Evolutionary conservation across 805 yeast genomes (phyloP).

Genomic region (Yarrowia deformans): DNA sequence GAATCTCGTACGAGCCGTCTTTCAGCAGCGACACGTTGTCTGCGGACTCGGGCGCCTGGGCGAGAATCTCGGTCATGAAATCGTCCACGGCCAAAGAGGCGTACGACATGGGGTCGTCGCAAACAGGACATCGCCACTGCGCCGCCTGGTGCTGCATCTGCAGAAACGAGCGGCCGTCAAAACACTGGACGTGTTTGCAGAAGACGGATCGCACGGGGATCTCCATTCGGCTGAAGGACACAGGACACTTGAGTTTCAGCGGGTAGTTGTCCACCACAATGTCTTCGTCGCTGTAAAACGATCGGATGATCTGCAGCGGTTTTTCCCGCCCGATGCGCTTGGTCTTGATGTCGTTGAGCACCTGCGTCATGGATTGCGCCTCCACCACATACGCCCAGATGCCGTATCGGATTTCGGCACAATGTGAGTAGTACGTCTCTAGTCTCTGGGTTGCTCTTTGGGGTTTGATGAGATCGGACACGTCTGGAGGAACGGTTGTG

Average conservation of each 20-base stretch:
- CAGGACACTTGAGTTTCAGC: conserved; percentile 77
- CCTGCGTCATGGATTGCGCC: conserved; percentile 52
- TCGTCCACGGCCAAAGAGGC: conserved; percentile 76
- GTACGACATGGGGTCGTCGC: conserved; percentile 61
- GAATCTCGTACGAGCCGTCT: conserved; percentile 76
- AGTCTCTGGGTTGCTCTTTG: conserved; percentile 2
- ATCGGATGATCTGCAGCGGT: conserved; percentile 57
- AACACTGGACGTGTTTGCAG: conserved; percentile 87
- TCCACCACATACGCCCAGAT: conserved; percentile 68
- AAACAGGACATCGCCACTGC: conserved; percentile 88
- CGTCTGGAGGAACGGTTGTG: conserved; percentile 81
- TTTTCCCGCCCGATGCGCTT: conserved; percentile 61
- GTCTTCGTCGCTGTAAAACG: conserved; percentile 67
- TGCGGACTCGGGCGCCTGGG: conserved; percentile 59
- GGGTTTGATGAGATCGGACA: conserved; percentile 60
- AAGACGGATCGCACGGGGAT: conserved; percentile 72
- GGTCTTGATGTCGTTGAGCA: conserved; percentile 54
- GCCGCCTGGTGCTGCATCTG: conserved; percentile 80
- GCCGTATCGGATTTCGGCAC: conserved; percentile 12
- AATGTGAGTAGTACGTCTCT: conserved; percentile 24
- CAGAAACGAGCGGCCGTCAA: conserved; percentile 78
- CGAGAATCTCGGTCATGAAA: conserved; percentile 68
- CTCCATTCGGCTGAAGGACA: conserved; percentile 72
- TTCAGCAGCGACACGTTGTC: conserved; percentile 71
- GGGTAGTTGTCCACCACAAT: conserved; percentile 70